Percentiles rank a stretch among this genome's conserved stretches.
phyloP scores from a whole-genome alignment of 164 flowering plant species.

The Macadamia tetraphylla region DNA sequence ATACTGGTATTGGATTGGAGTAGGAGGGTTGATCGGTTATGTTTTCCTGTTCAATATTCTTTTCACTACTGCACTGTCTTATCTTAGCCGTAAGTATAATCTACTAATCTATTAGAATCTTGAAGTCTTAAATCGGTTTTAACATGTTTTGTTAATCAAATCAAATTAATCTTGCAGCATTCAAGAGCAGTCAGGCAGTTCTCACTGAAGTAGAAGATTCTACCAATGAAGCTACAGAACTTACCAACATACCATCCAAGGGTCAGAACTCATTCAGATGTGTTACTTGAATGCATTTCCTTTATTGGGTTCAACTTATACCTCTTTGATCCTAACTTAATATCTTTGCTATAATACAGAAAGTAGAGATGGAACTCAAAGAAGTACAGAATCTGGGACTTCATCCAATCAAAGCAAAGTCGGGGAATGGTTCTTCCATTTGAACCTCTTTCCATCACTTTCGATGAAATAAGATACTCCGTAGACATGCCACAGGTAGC shows the following conservation, averaged over 20 bases:
- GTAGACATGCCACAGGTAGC: conserved; percentile 29
- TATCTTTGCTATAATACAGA: neutral
- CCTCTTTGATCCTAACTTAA: neutral
- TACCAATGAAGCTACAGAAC: conserved; percentile 10
- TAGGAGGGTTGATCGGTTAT: conserved; percentile 27
- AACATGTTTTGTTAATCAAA: neutral
- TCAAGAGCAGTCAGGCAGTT: conserved; percentile 15
- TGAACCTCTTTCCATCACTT: no score
- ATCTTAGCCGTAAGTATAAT: conserved; percentile 27
- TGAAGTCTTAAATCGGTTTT: neutral
- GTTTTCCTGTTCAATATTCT: neutral
- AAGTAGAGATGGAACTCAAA: conserved; percentile 4
- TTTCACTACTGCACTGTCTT: conserved; percentile 24
- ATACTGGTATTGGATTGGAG: conserved; percentile 37
- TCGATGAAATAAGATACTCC: neutral
- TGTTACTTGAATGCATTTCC: neutral
- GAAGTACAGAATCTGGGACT: neutral
- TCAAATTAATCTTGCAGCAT: conserved; percentile 14
- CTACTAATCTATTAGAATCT: neutral
- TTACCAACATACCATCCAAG: conserved; percentile 10
- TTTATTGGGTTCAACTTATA: neutral
- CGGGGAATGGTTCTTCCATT: conserved; percentile 50
- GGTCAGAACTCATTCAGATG: conserved; percentile 2
- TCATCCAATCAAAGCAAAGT: conserved; percentile 18
- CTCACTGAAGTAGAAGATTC: conserved; percentile 2